Base-by-base conservation (phyloP, 108 stramenopile genomes). In the Bacterosira constricta region DNA sequence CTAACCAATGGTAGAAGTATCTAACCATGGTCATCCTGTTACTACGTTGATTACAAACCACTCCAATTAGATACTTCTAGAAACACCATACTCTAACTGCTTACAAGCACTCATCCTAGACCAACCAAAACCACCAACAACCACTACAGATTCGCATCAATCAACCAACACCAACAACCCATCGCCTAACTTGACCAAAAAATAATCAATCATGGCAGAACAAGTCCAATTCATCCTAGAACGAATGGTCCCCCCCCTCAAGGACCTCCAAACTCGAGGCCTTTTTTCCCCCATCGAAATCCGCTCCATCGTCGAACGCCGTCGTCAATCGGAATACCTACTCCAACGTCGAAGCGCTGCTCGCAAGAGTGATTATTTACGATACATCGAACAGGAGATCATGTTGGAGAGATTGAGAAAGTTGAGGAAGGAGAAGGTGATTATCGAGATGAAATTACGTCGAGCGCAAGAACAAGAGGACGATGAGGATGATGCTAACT, bases 151-250 rank as follows among this genome's bases (percentile, higher is more conserved):
- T 17, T 4, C 15, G 44, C 44, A 5, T 45, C 3, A 18, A 45
- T 18, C 49, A n/a, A 9, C 6, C 49, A n/a, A 50, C 49, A 6
- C 9, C 49, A 50, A 50, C 49, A 9, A 17, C 15, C 6, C 6
- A 6, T 30, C n/a, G n/a, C n/a, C n/a, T n/a, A n/a, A n/a, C n/a
- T n/a, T n/a, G n/a, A n/a, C n/a, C n/a, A n/a, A n/a, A 44, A 63
- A 9, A 6, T 18, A 51, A 62, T 37, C 37, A 35, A 66, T 26
- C 4, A 94, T 94, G 93, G 93, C 93, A 26, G 94, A 95, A 79
- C 88, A 92, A 75, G 94, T 95, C 1, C 90, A 95, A 65, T 87
- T 78, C 20, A 78, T 87, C 61, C 84, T 95, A 52, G 94, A 95
- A 74, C 71, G 78, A 17, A 95, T 95, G 94, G 94, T 95, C 80